These are phyloP conservation scores for Corymbia maculata DNA, from an alignment of 345 rosid species.

Conservation along the genomic window DNA sequence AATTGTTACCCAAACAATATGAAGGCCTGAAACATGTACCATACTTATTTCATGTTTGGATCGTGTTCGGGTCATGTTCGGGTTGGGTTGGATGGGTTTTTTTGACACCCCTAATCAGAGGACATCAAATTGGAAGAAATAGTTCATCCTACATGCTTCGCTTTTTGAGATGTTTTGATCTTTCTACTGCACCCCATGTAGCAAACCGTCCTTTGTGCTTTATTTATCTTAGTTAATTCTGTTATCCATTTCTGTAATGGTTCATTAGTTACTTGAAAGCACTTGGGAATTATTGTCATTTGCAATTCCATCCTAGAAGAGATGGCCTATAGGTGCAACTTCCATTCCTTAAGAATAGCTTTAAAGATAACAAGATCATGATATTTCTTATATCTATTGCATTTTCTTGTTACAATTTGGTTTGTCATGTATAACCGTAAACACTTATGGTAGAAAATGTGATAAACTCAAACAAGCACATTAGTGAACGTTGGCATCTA, in stretches of 20 bases:
- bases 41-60: no score
- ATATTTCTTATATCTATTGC: neutral
- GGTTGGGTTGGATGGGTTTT: no score
- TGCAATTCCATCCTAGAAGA: neutral
- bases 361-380: neutral
- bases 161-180: neutral
- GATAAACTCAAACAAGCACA: neutral
- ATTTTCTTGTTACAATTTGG: neutral
- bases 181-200: fast-evolving
- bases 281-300: neutral
- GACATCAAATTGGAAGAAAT: neutral
- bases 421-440: neutral
- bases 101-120: no score
- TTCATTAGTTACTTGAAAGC: neutral
- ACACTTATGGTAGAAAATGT: neutral
- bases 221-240: neutral
- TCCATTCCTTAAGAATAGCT: neutral
- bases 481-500: neutral
- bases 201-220: neutral
- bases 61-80: no score
- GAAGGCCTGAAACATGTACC: no score
- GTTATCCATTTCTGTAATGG: neutral
- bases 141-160: no score
- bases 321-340: neutral
- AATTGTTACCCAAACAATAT: no score